phyloP scores from a whole-genome alignment of 23 red algal genomes.

The Gracilariopsis chorda region DNA sequence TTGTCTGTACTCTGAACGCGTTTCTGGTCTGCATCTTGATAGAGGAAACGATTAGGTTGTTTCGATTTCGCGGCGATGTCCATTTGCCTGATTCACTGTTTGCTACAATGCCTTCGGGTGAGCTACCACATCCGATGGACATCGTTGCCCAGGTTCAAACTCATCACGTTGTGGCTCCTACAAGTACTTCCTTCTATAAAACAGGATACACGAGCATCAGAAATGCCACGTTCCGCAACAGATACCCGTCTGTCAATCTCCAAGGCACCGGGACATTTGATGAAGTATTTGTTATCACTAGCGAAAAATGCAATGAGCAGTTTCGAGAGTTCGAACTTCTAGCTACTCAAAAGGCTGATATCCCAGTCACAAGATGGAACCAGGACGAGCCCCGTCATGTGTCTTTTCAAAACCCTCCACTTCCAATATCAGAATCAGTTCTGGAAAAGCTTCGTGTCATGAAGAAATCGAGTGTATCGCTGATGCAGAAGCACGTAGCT shows the following conservation, averaged over 20 bases:
- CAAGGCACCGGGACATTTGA: constrained; percentile 44
- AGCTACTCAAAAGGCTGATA: background rate
- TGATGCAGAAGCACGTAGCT: constrained; percentile 22
- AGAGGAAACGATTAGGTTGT: constrained; percentile 9
- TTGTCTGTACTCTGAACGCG: constrained; percentile 23
- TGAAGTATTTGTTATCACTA: constrained; percentile 60
- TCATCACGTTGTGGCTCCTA: background rate
- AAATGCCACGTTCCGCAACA: constrained; percentile 58
- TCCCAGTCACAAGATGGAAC: constrained; percentile 3
- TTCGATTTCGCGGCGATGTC: constrained; percentile 12
- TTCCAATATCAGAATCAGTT: background rate
- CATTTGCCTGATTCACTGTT: background rate
- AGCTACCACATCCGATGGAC: constrained; percentile 48
- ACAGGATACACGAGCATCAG: constrained; percentile 38
- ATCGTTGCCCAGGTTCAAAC: constrained; percentile 43
- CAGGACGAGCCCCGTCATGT: background rate
- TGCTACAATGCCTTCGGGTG: background rate
- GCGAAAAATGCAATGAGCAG: constrained; percentile 28
- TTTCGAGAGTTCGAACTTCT: constrained; percentile 20
- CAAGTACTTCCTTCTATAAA: background rate
- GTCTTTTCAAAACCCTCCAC: background rate
- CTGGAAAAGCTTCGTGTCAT: background rate
- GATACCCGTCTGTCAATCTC: constrained; percentile 29
- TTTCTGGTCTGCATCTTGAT: background rate
- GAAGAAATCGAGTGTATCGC: background rate